Percentiles rank a stretch among this genome's conserved stretches.
Evolutionary conservation across 495 filamentous ascomycete species (phyloP).

Genomic region (Podospora pseudoanserina): DNA sequence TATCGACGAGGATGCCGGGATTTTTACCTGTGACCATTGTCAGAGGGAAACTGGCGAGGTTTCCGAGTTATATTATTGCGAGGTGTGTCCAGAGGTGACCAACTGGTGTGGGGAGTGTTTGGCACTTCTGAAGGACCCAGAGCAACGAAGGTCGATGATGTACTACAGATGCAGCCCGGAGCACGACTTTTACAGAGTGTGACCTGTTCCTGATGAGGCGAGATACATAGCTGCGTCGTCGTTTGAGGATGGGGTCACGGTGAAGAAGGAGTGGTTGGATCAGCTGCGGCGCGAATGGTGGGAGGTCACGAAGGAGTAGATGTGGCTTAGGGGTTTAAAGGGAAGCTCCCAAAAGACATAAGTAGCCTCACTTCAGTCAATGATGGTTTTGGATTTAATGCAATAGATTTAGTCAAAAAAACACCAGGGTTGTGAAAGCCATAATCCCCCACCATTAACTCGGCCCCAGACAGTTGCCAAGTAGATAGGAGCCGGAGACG

Average conservation of each 20-base stretch:
- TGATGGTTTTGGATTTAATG: too few relatives aligned
- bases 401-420: too few relatives aligned
- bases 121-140: slow-evolving; percentile 4
- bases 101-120: slow-evolving; percentile 16
- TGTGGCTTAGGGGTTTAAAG: background rate
- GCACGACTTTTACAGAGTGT: slow-evolving; percentile 16
- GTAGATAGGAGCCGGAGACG: background rate
- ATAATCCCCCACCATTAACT: background rate
- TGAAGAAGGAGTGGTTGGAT: slow-evolving; percentile 18
- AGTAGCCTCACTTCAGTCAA: too few relatives aligned
- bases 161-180: slow-evolving; percentile 6
- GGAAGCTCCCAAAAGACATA: too few relatives aligned
- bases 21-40: background rate
- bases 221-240: slow-evolving; percentile 13
- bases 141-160: background rate
- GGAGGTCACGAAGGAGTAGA: background rate
- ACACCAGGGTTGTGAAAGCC: too few relatives aligned
- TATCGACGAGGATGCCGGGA: background rate
- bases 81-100: slow-evolving; percentile 7
- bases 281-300: slow-evolving; percentile 16
- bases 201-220: slow-evolving; percentile 16
- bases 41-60: background rate
- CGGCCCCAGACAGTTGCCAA: background rate
- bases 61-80: slow-evolving; percentile 12
- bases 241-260: slow-evolving; percentile 17